Evolutionary conservation across 2,329 filamentous ascomycete genomes (phyloP).

Genomic region (Alternaria panax): DNA sequence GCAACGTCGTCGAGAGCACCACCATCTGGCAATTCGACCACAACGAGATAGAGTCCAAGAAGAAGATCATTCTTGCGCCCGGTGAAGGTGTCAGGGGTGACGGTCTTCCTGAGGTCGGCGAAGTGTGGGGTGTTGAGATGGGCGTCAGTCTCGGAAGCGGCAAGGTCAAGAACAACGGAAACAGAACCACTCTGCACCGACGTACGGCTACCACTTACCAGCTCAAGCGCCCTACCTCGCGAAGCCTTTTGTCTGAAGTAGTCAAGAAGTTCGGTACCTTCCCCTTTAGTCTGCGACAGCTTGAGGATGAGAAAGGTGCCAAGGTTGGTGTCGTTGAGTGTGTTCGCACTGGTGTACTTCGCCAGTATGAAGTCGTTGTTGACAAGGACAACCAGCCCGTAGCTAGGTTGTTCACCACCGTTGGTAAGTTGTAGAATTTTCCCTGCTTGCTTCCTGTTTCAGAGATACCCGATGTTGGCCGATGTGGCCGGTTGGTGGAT

Average conservation of each 20-base stretch:
- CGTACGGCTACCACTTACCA: constrained; percentile 90
- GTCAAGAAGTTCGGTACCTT: constrained; percentile 98
- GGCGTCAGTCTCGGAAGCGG: constrained; percentile 88
- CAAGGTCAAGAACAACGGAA: constrained; percentile 91
- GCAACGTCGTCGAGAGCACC: constrained; percentile 95
- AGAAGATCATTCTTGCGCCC: constrained; percentile 95
- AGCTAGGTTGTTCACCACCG: constrained; percentile 84
- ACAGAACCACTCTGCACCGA: constrained; percentile 88
- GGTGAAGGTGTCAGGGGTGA: constrained; percentile 90
- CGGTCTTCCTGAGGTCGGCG: constrained; percentile 83
- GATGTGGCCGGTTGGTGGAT: background rate
- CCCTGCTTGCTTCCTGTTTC: constrained; percentile 3
- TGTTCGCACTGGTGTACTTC: constrained; percentile 88
- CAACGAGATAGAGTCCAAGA: constrained; percentile 96
- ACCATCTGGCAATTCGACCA: constrained; percentile 96
- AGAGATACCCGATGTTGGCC: background rate
- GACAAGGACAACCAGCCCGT: constrained; percentile 90
- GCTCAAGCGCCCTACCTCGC: constrained; percentile 91
- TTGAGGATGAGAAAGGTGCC: constrained; percentile 93
- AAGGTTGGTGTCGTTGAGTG: constrained; percentile 97
- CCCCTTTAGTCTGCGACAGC: constrained; percentile 95
- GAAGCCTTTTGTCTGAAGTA: constrained; percentile 91
- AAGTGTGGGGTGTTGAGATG: constrained; percentile 98
- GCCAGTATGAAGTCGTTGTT: constrained; percentile 94
- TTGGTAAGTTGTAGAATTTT: constrained; percentile 81